A percentile compares a stretch with the other conserved stretches of the same genome.
Evolutionary conservation across 108 stramenopile genomes (phyloP).

Genomic region (Bacterosira constricta): DNA sequence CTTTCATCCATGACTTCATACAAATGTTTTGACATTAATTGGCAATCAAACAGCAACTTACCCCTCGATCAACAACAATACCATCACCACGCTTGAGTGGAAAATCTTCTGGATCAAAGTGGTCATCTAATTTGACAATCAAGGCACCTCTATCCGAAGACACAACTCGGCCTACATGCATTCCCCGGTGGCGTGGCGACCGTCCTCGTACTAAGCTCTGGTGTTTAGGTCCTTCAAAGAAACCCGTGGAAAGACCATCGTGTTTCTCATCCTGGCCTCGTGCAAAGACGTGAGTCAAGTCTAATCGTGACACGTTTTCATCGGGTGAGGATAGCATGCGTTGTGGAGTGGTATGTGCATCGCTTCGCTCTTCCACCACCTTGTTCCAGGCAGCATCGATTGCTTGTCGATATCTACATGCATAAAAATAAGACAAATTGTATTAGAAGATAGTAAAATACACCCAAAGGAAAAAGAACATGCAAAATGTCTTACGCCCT

Average conservation of each 20-base stretch:
- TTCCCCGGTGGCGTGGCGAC: conserved; percentile 74
- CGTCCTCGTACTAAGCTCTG: conserved; percentile 70
- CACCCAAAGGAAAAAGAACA: not conserved
- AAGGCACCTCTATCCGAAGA: conserved; percentile 46
- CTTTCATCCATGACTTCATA: too few relatives aligned
- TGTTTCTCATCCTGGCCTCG: conserved; percentile 72
- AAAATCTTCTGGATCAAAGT: not conserved
- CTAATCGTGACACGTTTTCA: conserved; percentile 54
- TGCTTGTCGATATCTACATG: conserved; percentile 62
- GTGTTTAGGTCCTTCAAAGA: conserved; percentile 74
- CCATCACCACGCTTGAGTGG: conserved; percentile 74
- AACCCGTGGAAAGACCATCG: conserved; percentile 76
- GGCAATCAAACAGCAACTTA: too few relatives aligned
- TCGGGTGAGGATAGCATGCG: conserved; percentile 36
- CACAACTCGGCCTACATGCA: conserved; percentile 65
- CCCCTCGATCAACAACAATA: conserved; percentile 75
- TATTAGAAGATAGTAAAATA: not conserved
- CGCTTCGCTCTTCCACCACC: conserved; percentile 39
- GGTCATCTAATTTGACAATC: conserved; percentile 39
- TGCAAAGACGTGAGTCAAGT: conserved; percentile 72
- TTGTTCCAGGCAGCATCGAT: conserved; percentile 74
- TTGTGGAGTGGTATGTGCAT: not conserved
- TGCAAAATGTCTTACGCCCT: conserved; percentile 39
- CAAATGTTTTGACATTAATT: too few relatives aligned
- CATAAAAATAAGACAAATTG: not conserved